phyloP scores from a whole-genome alignment of 2,329 filamentous ascomycete species.

The Leptographium procerum region DNA sequence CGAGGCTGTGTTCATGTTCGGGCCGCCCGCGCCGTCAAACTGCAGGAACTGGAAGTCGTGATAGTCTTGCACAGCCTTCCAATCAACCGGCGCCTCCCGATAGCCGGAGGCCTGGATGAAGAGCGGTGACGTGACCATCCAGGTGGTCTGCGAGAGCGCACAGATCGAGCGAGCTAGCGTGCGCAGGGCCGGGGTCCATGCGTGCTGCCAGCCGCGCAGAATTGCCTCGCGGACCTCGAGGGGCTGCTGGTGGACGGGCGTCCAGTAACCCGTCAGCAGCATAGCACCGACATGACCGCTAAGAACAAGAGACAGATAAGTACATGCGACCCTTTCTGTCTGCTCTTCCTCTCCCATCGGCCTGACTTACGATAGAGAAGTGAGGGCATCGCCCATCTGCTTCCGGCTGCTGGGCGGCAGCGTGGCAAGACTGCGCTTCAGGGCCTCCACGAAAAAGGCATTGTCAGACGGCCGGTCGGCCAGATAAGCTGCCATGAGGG shows the following conservation, averaged over 20 bases:
- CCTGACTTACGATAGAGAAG: slow-evolving; percentile 34
- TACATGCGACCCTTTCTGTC: no score
- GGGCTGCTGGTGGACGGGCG: slow-evolving; percentile 50
- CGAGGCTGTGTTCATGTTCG: background rate
- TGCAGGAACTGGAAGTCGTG: slow-evolving; percentile 50
- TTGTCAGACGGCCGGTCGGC: slow-evolving; percentile 38
- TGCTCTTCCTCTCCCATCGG: no score
- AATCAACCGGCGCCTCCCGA: slow-evolving; percentile 39
- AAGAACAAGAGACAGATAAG: slow-evolving; percentile 12
- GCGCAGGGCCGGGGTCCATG: slow-evolving; percentile 43
- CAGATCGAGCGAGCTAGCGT: slow-evolving; percentile 44
- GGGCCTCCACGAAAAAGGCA: slow-evolving; percentile 38
- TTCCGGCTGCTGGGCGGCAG: slow-evolving; percentile 22
- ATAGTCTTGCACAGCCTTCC: slow-evolving; percentile 38
- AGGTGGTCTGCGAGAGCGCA: slow-evolving; percentile 41
- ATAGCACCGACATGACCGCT: slow-evolving; percentile 40
- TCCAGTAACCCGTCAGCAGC: slow-evolving; percentile 55
- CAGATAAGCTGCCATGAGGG: slow-evolving; percentile 40
- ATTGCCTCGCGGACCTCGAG: slow-evolving; percentile 49
- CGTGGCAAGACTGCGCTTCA: slow-evolving; percentile 30
- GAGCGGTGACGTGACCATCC: slow-evolving; percentile 42
- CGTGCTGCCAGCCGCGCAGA: slow-evolving; percentile 48
- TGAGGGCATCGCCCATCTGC: slow-evolving; percentile 27
- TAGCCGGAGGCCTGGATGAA: slow-evolving; percentile 47
- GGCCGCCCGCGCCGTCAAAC: slow-evolving; percentile 24